Conservation (phyloP, 345 rosid genomes). For the Citropsis articulata region DNA sequence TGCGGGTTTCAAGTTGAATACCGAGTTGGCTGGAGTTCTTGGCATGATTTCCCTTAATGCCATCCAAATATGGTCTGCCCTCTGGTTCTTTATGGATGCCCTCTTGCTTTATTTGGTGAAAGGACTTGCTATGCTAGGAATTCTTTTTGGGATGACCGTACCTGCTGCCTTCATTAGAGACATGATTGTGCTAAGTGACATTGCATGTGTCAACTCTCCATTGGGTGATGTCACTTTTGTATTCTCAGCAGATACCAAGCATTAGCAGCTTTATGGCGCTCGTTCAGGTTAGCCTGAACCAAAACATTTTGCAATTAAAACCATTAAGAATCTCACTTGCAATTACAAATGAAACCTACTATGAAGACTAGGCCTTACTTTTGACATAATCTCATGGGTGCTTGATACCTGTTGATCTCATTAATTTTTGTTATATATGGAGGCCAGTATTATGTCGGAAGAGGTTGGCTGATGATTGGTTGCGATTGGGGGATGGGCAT, state of each 20-base stretch:
- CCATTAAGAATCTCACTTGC: background rate
- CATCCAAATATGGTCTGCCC: slow-evolving; percentile 88
- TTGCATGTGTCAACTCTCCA: slow-evolving; percentile 73
- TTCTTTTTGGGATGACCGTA: slow-evolving; percentile 65
- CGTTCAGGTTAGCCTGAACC: slow-evolving; percentile 59
- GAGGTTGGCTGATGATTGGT: background rate
- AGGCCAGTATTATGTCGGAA: background rate
- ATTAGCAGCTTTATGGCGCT: slow-evolving; percentile 86
- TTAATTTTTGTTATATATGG: too few relatives aligned
- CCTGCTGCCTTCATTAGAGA: slow-evolving; percentile 73
- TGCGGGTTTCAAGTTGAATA: slow-evolving; percentile 81
- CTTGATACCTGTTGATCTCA: background rate
- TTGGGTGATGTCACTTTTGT: slow-evolving; percentile 61
- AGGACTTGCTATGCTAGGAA: slow-evolving; percentile 62
- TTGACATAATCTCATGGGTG: background rate
- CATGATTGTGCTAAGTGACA: slow-evolving; percentile 45
- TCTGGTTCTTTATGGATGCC: slow-evolving; percentile 58
- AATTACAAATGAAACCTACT: background rate
- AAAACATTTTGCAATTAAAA: background rate
- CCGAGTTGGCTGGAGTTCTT: slow-evolving; percentile 76
- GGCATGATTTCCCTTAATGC: slow-evolving; percentile 81
- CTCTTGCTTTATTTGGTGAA: slow-evolving; percentile 52
- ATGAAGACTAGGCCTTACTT: background rate
- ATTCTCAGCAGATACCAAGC: slow-evolving; percentile 72
- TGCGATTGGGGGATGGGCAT: too few relatives aligned